These are phyloP conservation scores for Triticum urartu DNA, from an alignment of 176 grass and related monocot genomes.

Conservation along the genomic window DNA sequence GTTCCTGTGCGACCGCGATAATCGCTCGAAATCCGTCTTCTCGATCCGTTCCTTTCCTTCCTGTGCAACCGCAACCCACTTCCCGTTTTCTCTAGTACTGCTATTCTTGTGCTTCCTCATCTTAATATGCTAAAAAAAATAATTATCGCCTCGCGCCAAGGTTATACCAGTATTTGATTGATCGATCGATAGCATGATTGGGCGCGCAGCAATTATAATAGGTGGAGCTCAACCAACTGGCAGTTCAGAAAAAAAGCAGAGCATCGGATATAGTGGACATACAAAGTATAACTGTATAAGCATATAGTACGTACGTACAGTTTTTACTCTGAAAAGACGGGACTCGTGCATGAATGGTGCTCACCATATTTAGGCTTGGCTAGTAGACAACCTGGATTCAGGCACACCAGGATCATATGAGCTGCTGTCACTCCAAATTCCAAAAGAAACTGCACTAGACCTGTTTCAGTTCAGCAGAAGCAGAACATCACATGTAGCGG, in stretches of 20 bases:
- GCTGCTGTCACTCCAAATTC: too few relatives aligned
- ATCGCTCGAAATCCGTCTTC: neutral
- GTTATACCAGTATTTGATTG: too few relatives aligned
- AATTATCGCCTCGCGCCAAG: neutral
- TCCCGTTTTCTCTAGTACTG: neutral
- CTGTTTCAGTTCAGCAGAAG: too few relatives aligned
- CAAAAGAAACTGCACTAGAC: too few relatives aligned
- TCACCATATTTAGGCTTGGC: neutral
- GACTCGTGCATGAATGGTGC: neutral
- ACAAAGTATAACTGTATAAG: neutral
- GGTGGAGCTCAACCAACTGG: too few relatives aligned
- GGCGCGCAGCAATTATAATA: too few relatives aligned
- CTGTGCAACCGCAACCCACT: too few relatives aligned
- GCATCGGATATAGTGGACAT: neutral
- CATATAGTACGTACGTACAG: too few relatives aligned
- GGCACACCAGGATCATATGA: neutral
- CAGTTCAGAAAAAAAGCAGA: neutral
- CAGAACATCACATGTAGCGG: too few relatives aligned
- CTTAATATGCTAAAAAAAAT: neutral
- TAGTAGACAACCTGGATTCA: neutral
- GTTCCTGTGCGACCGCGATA: neutral
- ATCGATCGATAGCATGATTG: too few relatives aligned
- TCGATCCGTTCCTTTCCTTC: too few relatives aligned
- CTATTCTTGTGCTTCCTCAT: neutral
- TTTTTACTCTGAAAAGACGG: neutral